Evolutionary conservation across 2,329 filamentous ascomycete genomes (phyloP), one percentile per base, ranked within the genome.

Genomic region (Sarocladium brachiariae): DNA sequence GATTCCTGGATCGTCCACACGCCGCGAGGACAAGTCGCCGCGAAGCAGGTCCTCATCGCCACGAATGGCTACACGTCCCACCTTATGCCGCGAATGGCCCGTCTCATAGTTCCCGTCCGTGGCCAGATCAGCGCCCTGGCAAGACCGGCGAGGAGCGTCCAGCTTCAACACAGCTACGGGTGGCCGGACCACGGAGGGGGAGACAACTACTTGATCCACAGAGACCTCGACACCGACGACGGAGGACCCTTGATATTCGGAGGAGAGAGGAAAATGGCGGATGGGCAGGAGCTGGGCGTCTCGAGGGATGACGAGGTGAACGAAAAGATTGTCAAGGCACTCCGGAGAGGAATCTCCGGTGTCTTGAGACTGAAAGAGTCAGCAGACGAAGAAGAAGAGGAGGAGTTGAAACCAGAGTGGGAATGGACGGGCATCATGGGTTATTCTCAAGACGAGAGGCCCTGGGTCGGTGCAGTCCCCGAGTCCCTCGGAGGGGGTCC

Each of bases 381-480:
- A n/a, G 53, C 66, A 18, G 64, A 53, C 3, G 50, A 57, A n/a
- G 61, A 64, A 7, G 70, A 72, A 31, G 65, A 67, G 33, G 54
- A 73, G 27, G 67, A 72, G 39, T 64, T 87, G 18, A 60, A 67
- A 19, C 73, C 77, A 9, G 66, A 76, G 25, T 80, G 77, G 61
- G 81, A 87, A 61, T 92, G 87, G 87, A 87, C 84, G 2, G 87
- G 87, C 0, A 86, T 90, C 57, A 91, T 90, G 87, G 87, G 84
- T 0, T 90, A 81, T 64, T 82, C 79, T 25, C 70, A 81, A 6
- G 87, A 91, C 62, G 70, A 75, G 0, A 65, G 76, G 48, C 86
- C 87, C 0, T 90, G 83, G 82, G 83, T 91, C 2, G 87, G 87
- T 0, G 65, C 69, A 9, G 77, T 90, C n/a, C 81, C 83, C 0